Base-by-base conservation (phyloP, 2,329 filamentous ascomycete genomes). In the Alternaria conjuncta region DNA sequence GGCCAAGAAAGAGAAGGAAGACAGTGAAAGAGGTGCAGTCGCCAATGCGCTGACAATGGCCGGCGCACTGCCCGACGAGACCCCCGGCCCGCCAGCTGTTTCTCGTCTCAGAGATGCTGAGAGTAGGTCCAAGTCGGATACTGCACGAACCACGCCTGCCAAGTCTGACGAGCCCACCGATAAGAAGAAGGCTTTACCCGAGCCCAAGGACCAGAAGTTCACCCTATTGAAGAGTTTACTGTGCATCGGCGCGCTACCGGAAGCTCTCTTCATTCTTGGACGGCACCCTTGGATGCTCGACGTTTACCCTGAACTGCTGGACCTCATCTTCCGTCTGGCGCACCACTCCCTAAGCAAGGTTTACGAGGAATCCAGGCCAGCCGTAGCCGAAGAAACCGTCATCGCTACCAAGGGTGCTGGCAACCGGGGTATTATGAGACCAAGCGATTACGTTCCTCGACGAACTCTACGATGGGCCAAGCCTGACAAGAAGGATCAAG, bases 281-380 rank as follows among this genome's bases (percentile, higher is more conserved):
- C 90, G 92, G 57, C 97, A 97, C 72, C 93, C 94, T 13, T 99
- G 96, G 94, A 86, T 99, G 51, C 87, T 93, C 11, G 94, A 97
- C 62, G 88, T 90, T 5, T 95, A 92, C 68, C 90, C 92, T 1
- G 93, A 97, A 49, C 86, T 98, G 11, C 87, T 93, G 3, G 89
- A 92, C 30, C 90, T 90, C 58, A 87, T 98, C 55, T 92, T 97
- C 79, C 93, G 96, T 36, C 91, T 99, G 26, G 84, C 97, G 3
- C 89, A 94, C 70, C 89, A 96, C 68, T 95, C 90, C 44, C 82
- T 99, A 55, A 89, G 90, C 73, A 92, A 94, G 69, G 88, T 99
- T 6, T 90, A 90, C 67, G 82, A 84, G 26, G 78, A 81, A 2
- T 71, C 86, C 11, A 82, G 83, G 36, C 87, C 88, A 13, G 68